These are phyloP conservation scores for Calonectria pseudoturangicola DNA, from an alignment of 2,329 filamentous ascomycete genomes.

Conservation along the genomic window DNA sequence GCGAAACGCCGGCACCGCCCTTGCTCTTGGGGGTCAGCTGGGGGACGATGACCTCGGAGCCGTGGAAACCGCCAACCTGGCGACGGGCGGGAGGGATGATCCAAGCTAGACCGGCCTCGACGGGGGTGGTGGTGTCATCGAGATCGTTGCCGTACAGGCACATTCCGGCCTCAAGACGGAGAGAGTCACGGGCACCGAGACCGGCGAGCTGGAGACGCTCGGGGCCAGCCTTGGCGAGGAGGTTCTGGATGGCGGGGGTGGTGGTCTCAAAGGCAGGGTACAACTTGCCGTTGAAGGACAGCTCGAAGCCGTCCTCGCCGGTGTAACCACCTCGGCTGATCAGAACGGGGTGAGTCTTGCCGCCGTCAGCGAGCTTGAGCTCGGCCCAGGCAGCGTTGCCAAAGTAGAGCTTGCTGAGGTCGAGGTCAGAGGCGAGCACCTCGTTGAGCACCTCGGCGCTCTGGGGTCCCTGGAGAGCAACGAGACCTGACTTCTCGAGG, in stretches of 20 bases:
- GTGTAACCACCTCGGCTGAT: conserved; percentile 96
- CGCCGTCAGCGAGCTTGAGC: conserved; percentile 75
- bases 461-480: conserved; percentile 92
- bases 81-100: conserved; percentile 88
- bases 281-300: conserved; percentile 79
- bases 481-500: conserved; percentile 82
- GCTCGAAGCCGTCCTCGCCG: conserved; percentile 98
- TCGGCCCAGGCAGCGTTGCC: conserved; percentile 82
- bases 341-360: conserved; percentile 67
- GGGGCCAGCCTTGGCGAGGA: conserved; percentile 79
- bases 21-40: conserved; percentile 85
- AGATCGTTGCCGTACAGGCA: conserved; percentile 99
- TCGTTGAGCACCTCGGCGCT: conserved; percentile 81
- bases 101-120: conserved; percentile 80
- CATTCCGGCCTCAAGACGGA: conserved; percentile 97
- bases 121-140: conserved; percentile 81
- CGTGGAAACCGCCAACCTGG: conserved; percentile 84
- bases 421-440: conserved; percentile 72
- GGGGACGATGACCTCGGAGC: conserved; percentile 83
- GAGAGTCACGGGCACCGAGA: conserved; percentile 91
- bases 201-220: conserved; percentile 85
- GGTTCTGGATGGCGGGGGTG: conserved; percentile 77
- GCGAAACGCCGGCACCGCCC: conserved; percentile 80
- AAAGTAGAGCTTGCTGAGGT: conserved; percentile 85
- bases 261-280: conserved; percentile 62